Percentiles rank a stretch among this genome's conserved stretches.
Evolutionary conservation across 345 rosid species (phyloP).

Genomic region (Rhizophora apiculata): DNA sequence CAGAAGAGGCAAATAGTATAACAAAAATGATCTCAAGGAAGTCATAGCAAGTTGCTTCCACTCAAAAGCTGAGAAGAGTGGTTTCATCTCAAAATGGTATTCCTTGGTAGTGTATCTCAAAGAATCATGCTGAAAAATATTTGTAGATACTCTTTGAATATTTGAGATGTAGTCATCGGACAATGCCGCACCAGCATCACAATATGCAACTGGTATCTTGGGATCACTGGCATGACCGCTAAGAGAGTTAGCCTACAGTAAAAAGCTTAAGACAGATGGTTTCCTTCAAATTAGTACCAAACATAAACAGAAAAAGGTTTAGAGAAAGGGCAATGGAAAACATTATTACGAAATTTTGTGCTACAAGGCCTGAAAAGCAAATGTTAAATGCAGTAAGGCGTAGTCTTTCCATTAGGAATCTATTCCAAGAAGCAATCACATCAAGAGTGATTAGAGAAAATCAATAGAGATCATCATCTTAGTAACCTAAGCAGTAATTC

Average conservation of each 20-base stretch:
- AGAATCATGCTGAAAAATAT: conserved; percentile 42
- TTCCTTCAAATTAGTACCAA: background rate
- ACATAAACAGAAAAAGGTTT: background rate
- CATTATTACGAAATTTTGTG: background rate
- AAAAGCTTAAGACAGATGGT: background rate
- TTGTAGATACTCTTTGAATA: conserved; percentile 38
- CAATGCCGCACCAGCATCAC: conserved; percentile 75
- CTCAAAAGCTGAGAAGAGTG: conserved; percentile 84
- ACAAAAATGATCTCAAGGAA: conserved; percentile 74
- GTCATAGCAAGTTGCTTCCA: conserved; percentile 70
- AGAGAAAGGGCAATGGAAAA: background rate
- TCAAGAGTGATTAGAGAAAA: background rate
- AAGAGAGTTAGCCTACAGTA: background rate
- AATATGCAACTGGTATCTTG: conserved; percentile 64
- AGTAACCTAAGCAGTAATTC: background rate
- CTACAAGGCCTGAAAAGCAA: too few relatives aligned
- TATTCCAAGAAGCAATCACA: too few relatives aligned
- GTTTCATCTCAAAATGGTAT: conserved; percentile 69
- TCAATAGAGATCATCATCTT: background rate
- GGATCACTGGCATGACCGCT: conserved; percentile 35
- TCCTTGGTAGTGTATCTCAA: conserved; percentile 51
- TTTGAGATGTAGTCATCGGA: conserved; percentile 52
- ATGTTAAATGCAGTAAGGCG: too few relatives aligned
- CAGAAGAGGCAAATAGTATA: conserved; percentile 86
- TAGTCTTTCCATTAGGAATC: too few relatives aligned